These are phyloP conservation scores for Cutaneotrichosporon curvatum DNA, from an alignment of 1,284 basidiomycete species.

Conservation along the genomic window DNA sequence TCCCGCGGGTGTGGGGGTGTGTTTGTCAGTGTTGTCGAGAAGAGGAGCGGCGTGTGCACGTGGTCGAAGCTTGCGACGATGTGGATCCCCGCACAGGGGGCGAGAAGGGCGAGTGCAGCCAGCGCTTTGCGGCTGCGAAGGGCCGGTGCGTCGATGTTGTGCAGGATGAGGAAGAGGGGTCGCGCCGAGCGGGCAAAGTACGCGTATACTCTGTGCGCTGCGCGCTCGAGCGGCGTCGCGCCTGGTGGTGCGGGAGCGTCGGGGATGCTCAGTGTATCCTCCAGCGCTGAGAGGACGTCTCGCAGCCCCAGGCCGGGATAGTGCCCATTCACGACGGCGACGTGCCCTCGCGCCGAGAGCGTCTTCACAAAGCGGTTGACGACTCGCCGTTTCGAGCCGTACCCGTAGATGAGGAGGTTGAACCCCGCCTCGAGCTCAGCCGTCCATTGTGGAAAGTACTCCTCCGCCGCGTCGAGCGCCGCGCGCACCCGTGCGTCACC, in stretches of 20 bases:
- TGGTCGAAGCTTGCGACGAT: slow-evolving; percentile 77
- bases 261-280: slow-evolving; percentile 34
- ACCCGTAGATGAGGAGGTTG: slow-evolving; percentile 77
- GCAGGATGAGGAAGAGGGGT: slow-evolving; percentile 67
- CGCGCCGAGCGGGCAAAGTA: slow-evolving; percentile 50
- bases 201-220: slow-evolving; percentile 58
- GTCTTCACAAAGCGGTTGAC: slow-evolving; percentile 64
- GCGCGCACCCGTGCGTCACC: slow-evolving; percentile 24
- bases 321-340: slow-evolving; percentile 73
- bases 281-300: slow-evolving; percentile 64
- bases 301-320: slow-evolving; percentile 62
- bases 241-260: slow-evolving; percentile 41
- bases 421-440: slow-evolving; percentile 71
- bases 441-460: slow-evolving; percentile 50
- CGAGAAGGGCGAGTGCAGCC: slow-evolving; percentile 61
- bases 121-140: slow-evolving; percentile 56
- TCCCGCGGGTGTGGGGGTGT: slow-evolving; percentile 22
- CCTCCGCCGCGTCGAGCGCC: slow-evolving; percentile 10
- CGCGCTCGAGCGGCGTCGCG: slow-evolving; percentile 52
- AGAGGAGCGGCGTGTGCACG: slow-evolving; percentile 69
- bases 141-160: slow-evolving; percentile 74
- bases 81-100: slow-evolving; percentile 64
- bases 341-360: slow-evolving; percentile 58
- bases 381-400: slow-evolving; percentile 70
- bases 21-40: slow-evolving; percentile 44